Evolutionary conservation across 768 basidiomycete genomes (phyloP).

Genomic region (Lentinula sp.): DNA sequence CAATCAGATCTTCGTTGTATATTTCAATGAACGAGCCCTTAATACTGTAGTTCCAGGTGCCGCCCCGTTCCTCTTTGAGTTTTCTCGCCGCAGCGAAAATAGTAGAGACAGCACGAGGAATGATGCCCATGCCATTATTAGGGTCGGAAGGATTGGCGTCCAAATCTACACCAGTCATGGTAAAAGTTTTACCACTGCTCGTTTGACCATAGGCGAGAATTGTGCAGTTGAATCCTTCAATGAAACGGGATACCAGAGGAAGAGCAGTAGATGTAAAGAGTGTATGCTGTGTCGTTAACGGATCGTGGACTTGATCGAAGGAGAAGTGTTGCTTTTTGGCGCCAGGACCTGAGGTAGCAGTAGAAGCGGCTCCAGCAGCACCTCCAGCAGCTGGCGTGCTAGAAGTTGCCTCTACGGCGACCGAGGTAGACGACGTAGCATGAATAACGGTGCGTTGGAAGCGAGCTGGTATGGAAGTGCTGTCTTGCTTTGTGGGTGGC

Average conservation of each 20-base stretch:
- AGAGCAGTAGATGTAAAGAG: constrained; percentile 83
- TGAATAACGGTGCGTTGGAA: constrained; percentile 91
- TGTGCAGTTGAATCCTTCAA: constrained; percentile 96
- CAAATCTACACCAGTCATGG: constrained; percentile 94
- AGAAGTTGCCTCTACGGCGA: constrained; percentile 74
- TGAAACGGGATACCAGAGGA: constrained; percentile 79
- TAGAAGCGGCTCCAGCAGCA: constrained; percentile 39
- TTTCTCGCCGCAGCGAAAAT: constrained; percentile 79
- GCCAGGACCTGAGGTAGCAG: constrained; percentile 31
- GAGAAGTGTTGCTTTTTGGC: constrained; percentile 81
- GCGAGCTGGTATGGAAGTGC: constrained; percentile 82
- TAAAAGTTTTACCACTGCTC: constrained; percentile 93
- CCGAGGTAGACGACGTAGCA: constrained; percentile 62
- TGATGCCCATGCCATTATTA: constrained; percentile 86
- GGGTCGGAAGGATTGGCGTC: constrained; percentile 82
- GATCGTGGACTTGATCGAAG: constrained; percentile 92
- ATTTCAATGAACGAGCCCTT: constrained; percentile 96
- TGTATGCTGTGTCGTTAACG: constrained; percentile 77
- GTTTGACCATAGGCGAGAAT: constrained; percentile 98
- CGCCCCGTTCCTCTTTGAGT: constrained; percentile 68
- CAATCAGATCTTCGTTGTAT: constrained; percentile 98
- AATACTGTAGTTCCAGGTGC: constrained; percentile 70
- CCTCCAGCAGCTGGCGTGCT: constrained; percentile 46
- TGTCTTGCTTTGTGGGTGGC: constrained; percentile 80
- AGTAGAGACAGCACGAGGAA: constrained; percentile 86